Base-by-base conservation (phyloP, 2,329 filamentous ascomycete species). In the Arthrobotrys musiformis region DNA sequence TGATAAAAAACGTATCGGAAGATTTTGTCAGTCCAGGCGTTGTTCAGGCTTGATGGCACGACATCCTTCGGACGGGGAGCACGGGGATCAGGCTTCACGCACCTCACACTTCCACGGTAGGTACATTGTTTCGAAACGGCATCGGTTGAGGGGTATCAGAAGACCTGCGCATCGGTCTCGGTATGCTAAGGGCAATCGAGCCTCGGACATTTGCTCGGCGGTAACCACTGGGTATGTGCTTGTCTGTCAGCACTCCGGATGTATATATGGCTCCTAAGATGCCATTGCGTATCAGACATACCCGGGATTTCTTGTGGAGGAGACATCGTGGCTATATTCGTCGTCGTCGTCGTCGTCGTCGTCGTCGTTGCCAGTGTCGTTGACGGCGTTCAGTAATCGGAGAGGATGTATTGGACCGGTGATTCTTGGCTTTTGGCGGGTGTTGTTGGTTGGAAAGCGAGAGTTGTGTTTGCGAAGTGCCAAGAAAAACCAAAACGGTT, bases 41-140 rank as follows among this genome's bases (percentile, higher is more conserved):
- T 7, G n/a, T 17, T 6, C 42, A 19, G 13, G 6, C 28, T 19
- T 13, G 22, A n/a, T 9, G 17, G 15, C 48, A 61, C n/a, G 26
- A 11, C 22, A 19, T 24, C 19, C 30, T 46, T 13, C 17, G 35
- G 24, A 4, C 7, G 17, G 17, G 37, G 35, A 48, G 28, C n/a
- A 33, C 19, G 26, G 19, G 40, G n/a, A 46, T n/a, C 15, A 6
- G 19, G 24, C 33, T n/a, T 44, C 48, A 82, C 91, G 81, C 88
- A 98, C 95, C 89, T 92, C 90, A 85, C 95, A 99, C 88, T 97
- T 97, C 95, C 95, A 99, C 17, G 94, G 94, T 82, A 97, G 86
- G 85, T 97, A 99, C 87, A 92, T 98, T 79, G 93, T 92, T 81
- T 96, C 91, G 85, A 89, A 89, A 79, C 95, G 93, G 88, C 95